These are phyloP conservation scores for Glycine latifolia DNA, from an alignment of 306 rosid genomes.

Conservation along the genomic window DNA sequence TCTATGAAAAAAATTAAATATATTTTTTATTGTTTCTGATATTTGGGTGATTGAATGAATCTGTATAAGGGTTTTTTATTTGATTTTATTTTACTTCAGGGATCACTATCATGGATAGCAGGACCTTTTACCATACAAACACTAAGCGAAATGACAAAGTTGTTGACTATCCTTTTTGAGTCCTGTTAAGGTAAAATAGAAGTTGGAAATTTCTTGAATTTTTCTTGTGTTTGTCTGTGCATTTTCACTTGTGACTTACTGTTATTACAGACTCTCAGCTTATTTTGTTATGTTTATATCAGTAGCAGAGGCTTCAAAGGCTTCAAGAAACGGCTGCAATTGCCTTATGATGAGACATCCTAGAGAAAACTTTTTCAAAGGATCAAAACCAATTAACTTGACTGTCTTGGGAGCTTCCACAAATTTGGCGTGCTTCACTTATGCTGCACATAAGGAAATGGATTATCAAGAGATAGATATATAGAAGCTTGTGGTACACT, in stretches of 20 bases:
- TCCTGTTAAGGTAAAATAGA: constrained; percentile 71
- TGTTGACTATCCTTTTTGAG: constrained; percentile 63
- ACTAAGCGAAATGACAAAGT: constrained; percentile 61
- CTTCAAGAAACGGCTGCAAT: constrained; percentile 80
- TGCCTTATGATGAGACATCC: constrained; percentile 74
- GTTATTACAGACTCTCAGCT: constrained; percentile 23
- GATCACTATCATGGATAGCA: constrained; percentile 91
- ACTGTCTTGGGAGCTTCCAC: too few species aligned
- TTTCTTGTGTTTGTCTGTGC: constrained; percentile 9
- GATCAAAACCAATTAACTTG: too few species aligned
- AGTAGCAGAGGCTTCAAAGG: constrained; percentile 86
- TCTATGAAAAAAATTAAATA: too few species aligned
- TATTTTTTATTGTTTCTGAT: too few species aligned
- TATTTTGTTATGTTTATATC: constrained; percentile 23
- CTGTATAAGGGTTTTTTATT: too few species aligned
- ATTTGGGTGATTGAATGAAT: too few species aligned
- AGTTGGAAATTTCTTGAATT: constrained; percentile 24
- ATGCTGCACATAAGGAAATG: too few species aligned
- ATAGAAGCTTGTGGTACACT: too few species aligned
- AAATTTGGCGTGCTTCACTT: too few species aligned
- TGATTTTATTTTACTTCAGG: constrained; percentile 1
- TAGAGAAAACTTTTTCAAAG: too few species aligned
- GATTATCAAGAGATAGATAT: too few species aligned
- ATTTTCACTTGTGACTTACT: constrained; percentile 2
- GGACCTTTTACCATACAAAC: constrained; percentile 70